phyloP scores from a whole-genome alignment of 169 alveolate genomes.

The Plasmodium knowlesi region DNA sequence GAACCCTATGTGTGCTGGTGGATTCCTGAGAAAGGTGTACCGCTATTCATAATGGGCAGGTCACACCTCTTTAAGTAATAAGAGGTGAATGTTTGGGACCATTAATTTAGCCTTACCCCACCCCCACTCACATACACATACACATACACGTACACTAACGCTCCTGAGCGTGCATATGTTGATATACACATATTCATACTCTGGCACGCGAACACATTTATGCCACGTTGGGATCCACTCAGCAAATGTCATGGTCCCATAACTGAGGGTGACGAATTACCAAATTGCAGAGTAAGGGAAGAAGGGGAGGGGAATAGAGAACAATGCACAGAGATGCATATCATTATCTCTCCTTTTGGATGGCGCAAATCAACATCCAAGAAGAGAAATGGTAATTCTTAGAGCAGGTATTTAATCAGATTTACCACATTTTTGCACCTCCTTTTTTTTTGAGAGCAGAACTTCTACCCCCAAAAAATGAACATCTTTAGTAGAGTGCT shows the following conservation, averaged over 20 bases:
- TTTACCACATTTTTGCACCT: neutral
- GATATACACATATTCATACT: neutral
- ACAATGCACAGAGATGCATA: neutral
- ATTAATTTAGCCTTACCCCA: neutral
- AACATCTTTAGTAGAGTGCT: conserved; percentile 6
- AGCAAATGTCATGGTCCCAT: neutral
- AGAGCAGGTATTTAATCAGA: neutral
- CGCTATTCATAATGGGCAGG: neutral
- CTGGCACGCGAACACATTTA: neutral
- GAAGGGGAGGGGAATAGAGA: neutral
- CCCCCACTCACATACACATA: neutral
- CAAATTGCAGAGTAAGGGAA: neutral
- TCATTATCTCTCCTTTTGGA: neutral
- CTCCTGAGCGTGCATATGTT: neutral
- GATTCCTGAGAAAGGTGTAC: neutral
- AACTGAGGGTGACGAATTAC: neutral
- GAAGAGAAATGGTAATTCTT: neutral
- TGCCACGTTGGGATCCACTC: neutral
- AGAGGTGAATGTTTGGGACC: neutral
- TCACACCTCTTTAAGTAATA: neutral
- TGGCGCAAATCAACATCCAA: neutral
- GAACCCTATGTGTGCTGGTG: neutral
- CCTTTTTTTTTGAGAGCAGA: neutral
- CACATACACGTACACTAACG: neutral
- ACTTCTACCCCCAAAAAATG: neutral